These are phyloP conservation scores for Xenoacremonium recifei DNA, from an alignment of 2,329 filamentous ascomycete genomes.

Conservation along the genomic window DNA sequence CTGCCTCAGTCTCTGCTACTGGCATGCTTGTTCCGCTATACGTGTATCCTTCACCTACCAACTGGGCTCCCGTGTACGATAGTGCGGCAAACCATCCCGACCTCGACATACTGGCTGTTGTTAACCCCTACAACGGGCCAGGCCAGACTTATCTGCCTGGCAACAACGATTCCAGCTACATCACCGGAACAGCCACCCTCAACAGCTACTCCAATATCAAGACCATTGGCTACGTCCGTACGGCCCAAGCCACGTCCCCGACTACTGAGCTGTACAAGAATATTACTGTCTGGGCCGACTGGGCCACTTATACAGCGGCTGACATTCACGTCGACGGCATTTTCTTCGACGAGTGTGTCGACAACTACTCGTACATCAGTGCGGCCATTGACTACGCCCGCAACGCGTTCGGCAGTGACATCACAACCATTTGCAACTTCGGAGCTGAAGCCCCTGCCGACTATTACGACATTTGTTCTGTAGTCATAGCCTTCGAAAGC, in stretches of 20 bases:
- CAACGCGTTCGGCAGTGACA: conserved; percentile 2
- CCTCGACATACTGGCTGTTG: conserved; percentile 15
- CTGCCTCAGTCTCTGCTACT: conserved; percentile 6
- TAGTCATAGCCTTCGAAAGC: conserved; percentile 25
- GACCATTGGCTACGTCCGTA: conserved; percentile 23
- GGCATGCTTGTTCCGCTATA: conserved; percentile 22
- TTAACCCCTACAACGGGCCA: conserved; percentile 21
- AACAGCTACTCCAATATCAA: conserved; percentile 19
- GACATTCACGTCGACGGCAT: conserved; percentile 20
- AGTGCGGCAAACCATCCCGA: conserved; percentile 6
- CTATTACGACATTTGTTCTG: conserved; percentile 22
- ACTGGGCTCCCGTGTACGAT: conserved; percentile 19
- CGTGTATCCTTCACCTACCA: conserved; percentile 17
- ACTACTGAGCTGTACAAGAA: conserved; percentile 18
- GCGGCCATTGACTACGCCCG: conserved; percentile 13
- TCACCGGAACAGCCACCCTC: conserved; percentile 18
- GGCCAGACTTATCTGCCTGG: conserved; percentile 15
- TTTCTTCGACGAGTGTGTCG: conserved; percentile 20
- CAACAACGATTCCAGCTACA: conserved; percentile 19
- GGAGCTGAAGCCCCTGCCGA: conserved; percentile 9
- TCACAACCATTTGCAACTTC: conserved; percentile 23
- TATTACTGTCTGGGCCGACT: conserved; percentile 16
- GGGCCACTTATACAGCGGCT: conserved; percentile 10
- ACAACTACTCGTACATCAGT: conserved; percentile 14
- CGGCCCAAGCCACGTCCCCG: conserved; percentile 12